Evolutionary conservation across 495 filamentous ascomycete genomes (phyloP), one percentile per base, ranked within the genome.

Genomic region (Daldinia decipiens): DNA sequence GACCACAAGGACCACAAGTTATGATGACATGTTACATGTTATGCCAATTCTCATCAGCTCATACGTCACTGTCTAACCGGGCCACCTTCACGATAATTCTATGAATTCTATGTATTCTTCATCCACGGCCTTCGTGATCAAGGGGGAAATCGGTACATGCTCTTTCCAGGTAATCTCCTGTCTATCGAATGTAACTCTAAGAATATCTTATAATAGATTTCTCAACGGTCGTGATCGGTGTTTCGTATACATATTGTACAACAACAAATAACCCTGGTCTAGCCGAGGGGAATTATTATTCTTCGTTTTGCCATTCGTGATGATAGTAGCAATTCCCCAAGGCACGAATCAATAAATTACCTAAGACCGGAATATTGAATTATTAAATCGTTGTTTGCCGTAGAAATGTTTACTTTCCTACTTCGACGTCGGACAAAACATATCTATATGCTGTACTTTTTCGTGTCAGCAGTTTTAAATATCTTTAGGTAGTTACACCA

Each of bases 11-110:
- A 21, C 52, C 52, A 27, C 52, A 31, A 59, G 50, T 68, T 51
- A 73, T 73, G 70, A 73, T 73, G 70, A 70, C 39, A 73, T 73
- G 52, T 38, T 39, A 70, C 39, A 73, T 73, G 52, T 38, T 39
- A 56, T 47, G 17, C n/a, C 24, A 51, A 61, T 70, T 51, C 51
- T 47, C 51, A 67, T 64, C 62, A 63, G 45, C 31, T n/a, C 31
- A 56, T 73, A 73, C 70, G 70, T 73, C 70, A 73, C 57, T 31
- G 56, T 32, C 56, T 52, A 56, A 61, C n/a, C 51, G 9, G 13
- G 38, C 56, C 62, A 57, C 54, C 60, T 65, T 38, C 43, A 8
- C 47, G 43, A 26, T 65, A 56, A 65, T 27, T 45, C 40, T 21
- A 34, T n/a, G n/a, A n/a, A n/a, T n/a, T n/a, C n/a, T n/a, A n/a